Percentiles rank a stretch among this genome's conserved stretches.
Evolutionary conservation across 164 flowering plant species (phyloP).

Genomic region (Stephania japonica): DNA sequence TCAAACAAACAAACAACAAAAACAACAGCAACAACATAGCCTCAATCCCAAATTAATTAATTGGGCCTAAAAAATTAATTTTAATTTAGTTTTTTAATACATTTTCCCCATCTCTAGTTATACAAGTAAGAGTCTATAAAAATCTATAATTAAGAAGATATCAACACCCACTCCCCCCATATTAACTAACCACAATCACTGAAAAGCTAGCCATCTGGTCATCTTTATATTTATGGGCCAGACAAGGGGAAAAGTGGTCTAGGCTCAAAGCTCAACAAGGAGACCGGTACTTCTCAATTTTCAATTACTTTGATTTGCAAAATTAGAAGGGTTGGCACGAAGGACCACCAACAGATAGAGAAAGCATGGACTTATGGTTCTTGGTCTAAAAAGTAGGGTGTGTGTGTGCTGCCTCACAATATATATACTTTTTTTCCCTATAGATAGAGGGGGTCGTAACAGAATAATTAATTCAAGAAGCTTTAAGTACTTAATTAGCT

Average conservation of each 20-base stretch:
- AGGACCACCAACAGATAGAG: slow-evolving; percentile 1
- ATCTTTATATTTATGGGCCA: background rate
- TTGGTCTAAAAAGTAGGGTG: background rate
- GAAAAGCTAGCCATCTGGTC: background rate
- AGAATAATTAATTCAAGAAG: background rate
- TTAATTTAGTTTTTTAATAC: no score
- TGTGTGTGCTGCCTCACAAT: background rate
- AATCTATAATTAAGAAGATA: background rate
- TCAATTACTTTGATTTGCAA: background rate
- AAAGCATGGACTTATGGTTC: background rate
- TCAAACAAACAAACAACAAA: no score
- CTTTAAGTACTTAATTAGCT: background rate
- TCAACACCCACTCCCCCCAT: background rate
- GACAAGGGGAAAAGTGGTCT: background rate
- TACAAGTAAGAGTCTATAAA: no score
- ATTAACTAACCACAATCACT: background rate
- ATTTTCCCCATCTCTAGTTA: no score
- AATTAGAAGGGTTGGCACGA: background rate
- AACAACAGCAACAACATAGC: no score
- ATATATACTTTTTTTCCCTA: background rate
- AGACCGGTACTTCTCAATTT: background rate
- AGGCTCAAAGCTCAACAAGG: background rate
- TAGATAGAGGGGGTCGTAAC: background rate
- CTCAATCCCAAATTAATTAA: no score
- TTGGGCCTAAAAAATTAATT: no score